Evolutionary conservation across 1,284 basidiomycete species (phyloP).

Genomic region (Mycena citricolor): DNA sequence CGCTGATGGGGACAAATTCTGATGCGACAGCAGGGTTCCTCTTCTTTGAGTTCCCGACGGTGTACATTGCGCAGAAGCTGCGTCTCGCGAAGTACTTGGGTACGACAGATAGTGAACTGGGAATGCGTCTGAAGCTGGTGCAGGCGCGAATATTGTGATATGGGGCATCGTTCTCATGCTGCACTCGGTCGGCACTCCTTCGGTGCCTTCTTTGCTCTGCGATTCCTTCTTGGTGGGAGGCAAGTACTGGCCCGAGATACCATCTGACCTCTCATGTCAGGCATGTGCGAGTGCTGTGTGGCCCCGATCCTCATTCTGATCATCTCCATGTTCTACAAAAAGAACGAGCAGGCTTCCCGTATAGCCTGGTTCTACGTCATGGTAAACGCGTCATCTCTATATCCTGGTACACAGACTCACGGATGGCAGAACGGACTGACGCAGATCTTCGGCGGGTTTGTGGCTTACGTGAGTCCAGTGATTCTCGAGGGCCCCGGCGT

Average conservation of each 20-base stretch:
- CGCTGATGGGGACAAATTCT: neutral
- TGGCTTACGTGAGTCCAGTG: slow-evolving; percentile 51
- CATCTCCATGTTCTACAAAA: slow-evolving; percentile 71
- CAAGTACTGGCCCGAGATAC: neutral
- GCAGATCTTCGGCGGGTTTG: slow-evolving; percentile 63
- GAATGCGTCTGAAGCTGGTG: neutral
- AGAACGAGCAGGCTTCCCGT: slow-evolving; percentile 63
- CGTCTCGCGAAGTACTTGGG: slow-evolving; percentile 64
- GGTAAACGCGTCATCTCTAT: slow-evolving; percentile 35
- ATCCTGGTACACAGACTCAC: slow-evolving; percentile 1
- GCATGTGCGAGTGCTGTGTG: slow-evolving; percentile 67
- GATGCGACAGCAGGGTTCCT: slow-evolving; percentile 46
- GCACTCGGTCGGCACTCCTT: slow-evolving; percentile 59
- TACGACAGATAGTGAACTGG: slow-evolving; percentile 24
- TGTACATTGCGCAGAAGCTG: slow-evolving; percentile 63
- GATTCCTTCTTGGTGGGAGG: slow-evolving; percentile 60
- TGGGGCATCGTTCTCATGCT: slow-evolving; percentile 66
- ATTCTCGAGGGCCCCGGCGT: neutral
- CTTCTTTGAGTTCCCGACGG: slow-evolving; percentile 66
- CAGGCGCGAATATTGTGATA: slow-evolving; percentile 58
- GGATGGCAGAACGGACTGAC: slow-evolving; percentile 55
- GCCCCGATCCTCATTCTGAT: slow-evolving; percentile 63
- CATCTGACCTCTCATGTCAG: slow-evolving; percentile 30
- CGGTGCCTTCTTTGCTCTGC: slow-evolving; percentile 59
- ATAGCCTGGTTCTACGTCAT: slow-evolving; percentile 72